Percentiles rank a stretch among this genome's conserved stretches.
These are phyloP conservation scores for Xylaria castorea DNA, from an alignment of 495 filamentous ascomycete species.

Conservation along the genomic window DNA sequence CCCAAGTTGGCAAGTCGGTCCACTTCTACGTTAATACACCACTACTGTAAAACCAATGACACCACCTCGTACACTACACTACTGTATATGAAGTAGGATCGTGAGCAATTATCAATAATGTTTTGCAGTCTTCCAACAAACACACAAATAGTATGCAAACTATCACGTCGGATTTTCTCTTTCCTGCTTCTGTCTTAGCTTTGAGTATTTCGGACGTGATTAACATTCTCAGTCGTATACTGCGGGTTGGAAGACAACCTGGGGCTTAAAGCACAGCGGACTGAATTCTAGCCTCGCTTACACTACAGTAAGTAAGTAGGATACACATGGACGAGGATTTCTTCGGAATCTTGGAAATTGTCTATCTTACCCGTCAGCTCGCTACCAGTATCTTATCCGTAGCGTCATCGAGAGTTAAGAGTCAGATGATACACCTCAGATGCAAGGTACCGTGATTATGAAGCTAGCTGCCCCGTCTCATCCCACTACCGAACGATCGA, in stretches of 20 bases:
- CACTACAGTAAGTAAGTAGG: no score
- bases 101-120: not conserved
- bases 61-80: not conserved
- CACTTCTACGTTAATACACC: not conserved
- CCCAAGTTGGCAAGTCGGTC: slow-evolving; percentile 1
- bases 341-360: not conserved
- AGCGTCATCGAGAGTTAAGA: not conserved
- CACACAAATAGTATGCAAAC: not conserved
- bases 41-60: not conserved
- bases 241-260: not conserved
- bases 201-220: not conserved
- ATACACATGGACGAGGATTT: not conserved
- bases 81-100: not conserved
- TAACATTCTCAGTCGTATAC: not conserved
- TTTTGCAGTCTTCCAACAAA: slow-evolving; percentile 9
- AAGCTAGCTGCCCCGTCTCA: not conserved
- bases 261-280: not conserved
- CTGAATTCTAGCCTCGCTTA: not conserved
- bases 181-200: slow-evolving; percentile 7
- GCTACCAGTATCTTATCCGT: slow-evolving; percentile 9
- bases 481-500: slow-evolving; percentile 1
- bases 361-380: slow-evolving; percentile 19
- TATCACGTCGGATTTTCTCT: not conserved
- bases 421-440: slow-evolving; percentile 22
- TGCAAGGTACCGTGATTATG: slow-evolving; percentile 18